phyloP scores from a whole-genome alignment of 1,284 basidiomycete species.

The Cerioporus squamosus region DNA sequence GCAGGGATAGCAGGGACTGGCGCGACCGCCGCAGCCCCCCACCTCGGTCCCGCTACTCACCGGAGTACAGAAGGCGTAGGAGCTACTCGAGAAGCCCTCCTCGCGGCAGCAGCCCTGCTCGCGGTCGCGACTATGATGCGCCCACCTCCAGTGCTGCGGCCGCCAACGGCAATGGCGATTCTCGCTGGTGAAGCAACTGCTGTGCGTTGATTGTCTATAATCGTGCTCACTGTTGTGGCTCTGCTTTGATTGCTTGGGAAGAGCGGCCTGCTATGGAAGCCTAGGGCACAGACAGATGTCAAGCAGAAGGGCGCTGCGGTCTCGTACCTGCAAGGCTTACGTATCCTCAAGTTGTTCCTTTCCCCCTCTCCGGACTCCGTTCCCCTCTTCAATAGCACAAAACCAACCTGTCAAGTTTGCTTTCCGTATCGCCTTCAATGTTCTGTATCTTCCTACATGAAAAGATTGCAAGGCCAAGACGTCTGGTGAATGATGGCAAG shows the following conservation, averaged over 20 bases:
- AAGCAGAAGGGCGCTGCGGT: constrained; percentile 36
- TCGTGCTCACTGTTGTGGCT: constrained; percentile 21
- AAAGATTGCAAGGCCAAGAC: constrained; percentile 31
- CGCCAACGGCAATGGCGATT: constrained; percentile 30
- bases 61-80: constrained; percentile 72
- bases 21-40: constrained; percentile 71
- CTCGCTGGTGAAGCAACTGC: constrained; percentile 34
- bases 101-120: constrained; percentile 70
- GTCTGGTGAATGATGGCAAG: constrained; percentile 20
- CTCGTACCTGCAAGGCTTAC: constrained; percentile 33
- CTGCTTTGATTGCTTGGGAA: constrained; percentile 24
- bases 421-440: constrained; percentile 33
- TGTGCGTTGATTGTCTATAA: constrained; percentile 22
- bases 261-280: constrained; percentile 23
- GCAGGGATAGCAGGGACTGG: constrained; percentile 47
- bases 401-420: constrained; percentile 50
- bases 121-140: constrained; percentile 48
- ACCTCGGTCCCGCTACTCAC: constrained; percentile 67
- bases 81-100: constrained; percentile 82
- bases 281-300: constrained; percentile 34
- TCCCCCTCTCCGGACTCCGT: constrained; percentile 33
- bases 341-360: constrained; percentile 37
- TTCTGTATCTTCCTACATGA: constrained; percentile 30
- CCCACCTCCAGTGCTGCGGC: constrained; percentile 31
- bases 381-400: constrained; percentile 41